Percentiles rank a stretch among this genome's conserved stretches.
Conservation (phyloP, 169 alveolate species). For the Plasmodium reichenowi region DNA sequence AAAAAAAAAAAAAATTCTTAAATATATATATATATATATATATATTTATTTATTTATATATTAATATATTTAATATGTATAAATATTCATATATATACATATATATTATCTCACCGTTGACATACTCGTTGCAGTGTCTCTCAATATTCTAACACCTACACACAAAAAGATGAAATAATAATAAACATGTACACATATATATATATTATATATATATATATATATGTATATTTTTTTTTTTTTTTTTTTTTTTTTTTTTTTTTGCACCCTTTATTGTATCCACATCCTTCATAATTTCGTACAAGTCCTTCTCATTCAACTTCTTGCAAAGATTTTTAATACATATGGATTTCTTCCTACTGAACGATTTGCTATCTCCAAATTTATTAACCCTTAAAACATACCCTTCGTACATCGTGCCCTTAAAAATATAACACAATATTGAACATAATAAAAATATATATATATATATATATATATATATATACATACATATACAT, state of each 20-base stretch:
- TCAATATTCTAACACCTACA: slow-evolving; percentile 38
- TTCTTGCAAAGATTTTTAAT: slow-evolving; percentile 24
- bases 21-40: too few relatives aligned
- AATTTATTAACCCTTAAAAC: slow-evolving; percentile 31
- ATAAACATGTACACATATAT: neutral
- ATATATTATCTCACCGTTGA: slow-evolving; percentile 30
- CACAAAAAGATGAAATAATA: neutral
- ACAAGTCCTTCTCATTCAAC: slow-evolving; percentile 32
- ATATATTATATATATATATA: neutral
- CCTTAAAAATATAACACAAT: slow-evolving; percentile 11
- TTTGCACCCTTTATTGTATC: slow-evolving; percentile 39
- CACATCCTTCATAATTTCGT: slow-evolving; percentile 30
- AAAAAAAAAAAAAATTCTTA: neutral
- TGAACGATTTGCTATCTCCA: slow-evolving; percentile 25
- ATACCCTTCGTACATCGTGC: slow-evolving; percentile 42
- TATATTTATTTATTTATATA: neutral
- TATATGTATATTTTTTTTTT: neutral
- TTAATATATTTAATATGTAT: neutral
- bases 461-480: neutral
- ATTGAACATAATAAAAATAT: neutral
- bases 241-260: too few relatives aligned
- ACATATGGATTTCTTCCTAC: slow-evolving; percentile 39
- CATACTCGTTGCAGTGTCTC: slow-evolving; percentile 17
- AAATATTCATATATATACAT: neutral
- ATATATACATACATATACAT: neutral